Evolutionary conservation across 2,329 filamentous ascomycete species (phyloP).

Genomic region (Bimuria novae-zelandiae): DNA sequence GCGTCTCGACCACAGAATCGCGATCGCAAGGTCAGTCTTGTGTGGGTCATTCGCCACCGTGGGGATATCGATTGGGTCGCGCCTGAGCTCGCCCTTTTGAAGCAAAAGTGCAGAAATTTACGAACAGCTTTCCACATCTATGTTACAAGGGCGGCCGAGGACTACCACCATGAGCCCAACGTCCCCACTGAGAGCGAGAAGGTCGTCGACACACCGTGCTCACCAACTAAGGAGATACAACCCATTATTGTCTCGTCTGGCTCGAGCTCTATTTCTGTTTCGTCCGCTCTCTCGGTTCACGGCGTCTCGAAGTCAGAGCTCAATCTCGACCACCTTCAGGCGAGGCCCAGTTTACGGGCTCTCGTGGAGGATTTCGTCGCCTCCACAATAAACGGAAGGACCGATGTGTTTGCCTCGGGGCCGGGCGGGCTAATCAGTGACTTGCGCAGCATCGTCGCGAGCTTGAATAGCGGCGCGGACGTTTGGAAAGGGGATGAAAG

Average conservation of each 20-base stretch:
- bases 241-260: conserved; percentile 13
- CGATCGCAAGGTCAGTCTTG: conserved; percentile 35
- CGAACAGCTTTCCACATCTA: conserved; percentile 40
- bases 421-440: conserved; percentile 41
- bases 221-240: conserved; percentile 27
- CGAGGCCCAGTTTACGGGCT: conserved; percentile 25
- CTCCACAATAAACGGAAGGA: conserved; percentile 28
- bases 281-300: conserved; percentile 32
- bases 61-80: conserved; percentile 43
- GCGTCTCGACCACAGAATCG: conserved; percentile 28
- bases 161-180: conserved; percentile 18
- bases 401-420: conserved; percentile 39
- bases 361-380: conserved; percentile 31
- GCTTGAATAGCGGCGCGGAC: conserved; percentile 33
- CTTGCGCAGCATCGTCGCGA: conserved; percentile 36
- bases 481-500: conserved; percentile 41
- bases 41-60: conserved; percentile 42
- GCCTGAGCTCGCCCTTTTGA: conserved; percentile 39
- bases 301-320: conserved; percentile 36
- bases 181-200: conserved; percentile 26
- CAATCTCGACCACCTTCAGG: conserved; percentile 30
- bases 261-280: conserved; percentile 26
- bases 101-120: conserved; percentile 30
- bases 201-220: conserved; percentile 18
- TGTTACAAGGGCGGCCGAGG: conserved; percentile 36